Percentiles rank a stretch among this genome's conserved stretches.
Evolutionary conservation across 148 eudicot genomes (phyloP).

Genomic region (Agrostemma githago): DNA sequence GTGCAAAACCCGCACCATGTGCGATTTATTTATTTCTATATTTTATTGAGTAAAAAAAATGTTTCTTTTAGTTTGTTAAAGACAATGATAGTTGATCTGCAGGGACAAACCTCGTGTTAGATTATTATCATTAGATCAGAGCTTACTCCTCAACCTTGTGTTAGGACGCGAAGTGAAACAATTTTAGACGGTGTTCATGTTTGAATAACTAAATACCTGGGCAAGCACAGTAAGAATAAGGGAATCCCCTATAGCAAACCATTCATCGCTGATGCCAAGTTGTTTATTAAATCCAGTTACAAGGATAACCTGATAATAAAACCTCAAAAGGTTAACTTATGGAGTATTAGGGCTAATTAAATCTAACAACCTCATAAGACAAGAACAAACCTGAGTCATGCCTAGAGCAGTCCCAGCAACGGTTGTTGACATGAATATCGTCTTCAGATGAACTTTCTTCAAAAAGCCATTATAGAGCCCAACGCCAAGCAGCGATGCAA

Average conservation of each 20-base stretch:
- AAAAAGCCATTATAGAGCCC: slow-evolving; percentile 92
- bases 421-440: slow-evolving; percentile 75
- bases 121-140: too few relatives aligned
- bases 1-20: too few relatives aligned
- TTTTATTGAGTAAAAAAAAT: too few relatives aligned
- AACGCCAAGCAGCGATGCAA: slow-evolving; percentile 93
- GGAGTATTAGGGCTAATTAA: not conserved
- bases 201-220: slow-evolving; percentile 49
- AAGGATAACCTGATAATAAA: slow-evolving; percentile 62
- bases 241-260: slow-evolving; percentile 97
- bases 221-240: slow-evolving; percentile 86
- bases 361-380: not conserved
- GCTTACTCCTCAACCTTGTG: too few relatives aligned
- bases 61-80: too few relatives aligned
- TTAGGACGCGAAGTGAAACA: too few relatives aligned
- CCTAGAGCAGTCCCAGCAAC: slow-evolving; percentile 76
- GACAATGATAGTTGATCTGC: too few relatives aligned
- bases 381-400: slow-evolving; percentile 74
- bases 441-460: slow-evolving; percentile 67
- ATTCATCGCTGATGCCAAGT: slow-evolving; percentile 89
- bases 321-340: not conserved
- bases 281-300: slow-evolving; percentile 86
- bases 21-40: too few relatives aligned
- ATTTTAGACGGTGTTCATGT: too few relatives aligned
- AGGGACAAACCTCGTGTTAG: too few relatives aligned